Evolutionary conservation across 192 early-diverging fungal genomes (phyloP), one percentile per base, ranked within the genome.

Genomic region (Tieghemiomyces parasiticus): DNA sequence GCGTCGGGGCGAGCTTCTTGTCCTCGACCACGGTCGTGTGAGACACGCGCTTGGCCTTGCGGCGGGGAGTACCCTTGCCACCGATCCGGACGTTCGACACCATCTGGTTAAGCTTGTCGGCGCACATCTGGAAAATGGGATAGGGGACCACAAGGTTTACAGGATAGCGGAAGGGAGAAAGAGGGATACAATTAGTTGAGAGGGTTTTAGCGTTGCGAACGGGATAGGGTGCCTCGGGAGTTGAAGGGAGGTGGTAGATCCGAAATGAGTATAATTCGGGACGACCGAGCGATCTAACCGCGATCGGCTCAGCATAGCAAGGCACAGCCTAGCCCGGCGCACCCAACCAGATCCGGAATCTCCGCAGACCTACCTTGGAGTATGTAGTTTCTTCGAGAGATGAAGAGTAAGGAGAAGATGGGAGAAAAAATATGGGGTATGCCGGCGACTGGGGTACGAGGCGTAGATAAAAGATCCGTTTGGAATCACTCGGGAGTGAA

Each of bases 71-170:
- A 70, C 96, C 95, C 83, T 79, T 79, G 60, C 81, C 79, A 66
- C 93, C 91, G 66, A 88, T 90, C 63, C 90, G 88, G 77, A 86
- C 87, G 70, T 82, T 76, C 63, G 81, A 60, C 73, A 97, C 92
- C 60, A 99, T 81, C 78, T 92, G 95, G 48, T 88, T 86, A 69
- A 99, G 85, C 79, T 90, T 97, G 62, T 92, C 94, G 68, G 81
- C 75, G 72, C 86, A 84, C 86, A 89, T 88, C 38, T 42, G 16
- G 16, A 42, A 16, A 42, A 6, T 6, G 38, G 6, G 48, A 25
- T 16, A 42, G 38, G 38, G 38, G 16, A 16, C 8, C 16, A 42
- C 38, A 16, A 42, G 38, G 38, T 10, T 42, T 6, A 42, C 38
- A 16, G 38, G 38, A 42, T 16, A 16, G 38, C 20, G 48, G 9